Evolutionary conservation across 176 grass and related monocot genomes (phyloP).

Genomic region (Calamus simplicifolius): DNA sequence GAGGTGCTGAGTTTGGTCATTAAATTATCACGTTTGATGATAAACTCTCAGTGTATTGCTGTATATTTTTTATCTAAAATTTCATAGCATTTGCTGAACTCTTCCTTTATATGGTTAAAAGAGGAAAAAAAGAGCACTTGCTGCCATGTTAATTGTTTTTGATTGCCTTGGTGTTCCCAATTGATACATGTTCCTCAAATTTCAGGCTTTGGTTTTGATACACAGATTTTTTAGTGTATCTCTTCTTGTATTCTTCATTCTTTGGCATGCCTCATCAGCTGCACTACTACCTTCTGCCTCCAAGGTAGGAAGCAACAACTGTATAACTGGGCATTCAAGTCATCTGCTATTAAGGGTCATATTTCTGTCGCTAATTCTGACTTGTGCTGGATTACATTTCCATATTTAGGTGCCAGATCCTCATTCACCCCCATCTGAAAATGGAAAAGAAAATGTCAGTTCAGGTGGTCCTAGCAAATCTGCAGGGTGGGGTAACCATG

Average conservation of each 20-base stretch:
- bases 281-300: slow-evolving; percentile 3
- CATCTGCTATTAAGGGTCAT: too few species aligned
- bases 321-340: too few species aligned
- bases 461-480: slow-evolving; percentile 34
- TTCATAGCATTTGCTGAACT: too few species aligned
- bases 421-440: neutral
- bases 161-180: neutral
- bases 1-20: too few species aligned
- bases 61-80: too few species aligned
- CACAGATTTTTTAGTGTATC: slow-evolving; percentile 90
- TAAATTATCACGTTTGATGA: too few species aligned
- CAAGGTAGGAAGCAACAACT: slow-evolving; percentile 35
- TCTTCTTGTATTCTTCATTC: slow-evolving; percentile 73
- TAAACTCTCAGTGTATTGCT: too few species aligned
- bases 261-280: slow-evolving; percentile 73
- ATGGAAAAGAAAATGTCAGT: slow-evolving; percentile 25
- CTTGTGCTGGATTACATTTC: neutral
- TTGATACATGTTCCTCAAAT: slow-evolving; percentile 6
- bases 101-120: too few species aligned
- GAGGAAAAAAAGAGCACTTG: too few species aligned
- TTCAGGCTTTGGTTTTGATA: slow-evolving; percentile 89
- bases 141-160: too few species aligned
- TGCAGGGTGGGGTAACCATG: slow-evolving; percentile 53
- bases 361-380: too few species aligned
- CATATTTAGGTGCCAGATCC: neutral